Evolutionary conservation across 2,329 filamentous ascomycete genomes (phyloP).

Genomic region (Diaporthe sp.): DNA sequence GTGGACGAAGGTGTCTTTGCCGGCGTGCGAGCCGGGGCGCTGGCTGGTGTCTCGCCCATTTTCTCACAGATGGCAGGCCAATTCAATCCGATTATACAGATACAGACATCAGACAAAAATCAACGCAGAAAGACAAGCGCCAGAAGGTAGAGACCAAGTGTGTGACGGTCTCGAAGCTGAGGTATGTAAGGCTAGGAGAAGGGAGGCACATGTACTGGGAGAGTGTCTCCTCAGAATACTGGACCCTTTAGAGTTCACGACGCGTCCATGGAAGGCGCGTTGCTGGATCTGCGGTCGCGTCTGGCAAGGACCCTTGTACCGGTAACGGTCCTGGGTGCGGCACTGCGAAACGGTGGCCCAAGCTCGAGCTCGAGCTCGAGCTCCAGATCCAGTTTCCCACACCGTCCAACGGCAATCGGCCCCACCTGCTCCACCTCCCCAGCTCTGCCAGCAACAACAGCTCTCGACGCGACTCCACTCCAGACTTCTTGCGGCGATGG

Average conservation of each 20-base stretch:
- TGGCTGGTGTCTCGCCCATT: slow-evolving; percentile 39
- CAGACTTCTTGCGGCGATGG: background rate
- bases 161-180: background rate
- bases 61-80: slow-evolving; percentile 10
- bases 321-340: background rate
- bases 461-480: background rate
- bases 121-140: slow-evolving; percentile 12
- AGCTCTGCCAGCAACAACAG: background rate
- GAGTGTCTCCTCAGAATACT: background rate
- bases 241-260: slow-evolving; percentile 28
- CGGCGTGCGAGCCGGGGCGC: slow-evolving; percentile 51
- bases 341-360: slow-evolving; percentile 3
- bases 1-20: slow-evolving; percentile 57
- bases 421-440: background rate
- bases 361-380: slow-evolving; percentile 8
- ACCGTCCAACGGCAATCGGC: background rate
- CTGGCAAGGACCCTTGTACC: slow-evolving; percentile 11
- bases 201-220: background rate
- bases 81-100: slow-evolving; percentile 26
- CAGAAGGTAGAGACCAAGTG: background rate
- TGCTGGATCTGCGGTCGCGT: slow-evolving; percentile 27
- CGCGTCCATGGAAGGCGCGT: slow-evolving; percentile 19
- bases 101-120: background rate
- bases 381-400: background rate
- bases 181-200: background rate